Evolutionary conservation across 306 rosid species (phyloP).

Genomic region (Glycine tomentella): DNA sequence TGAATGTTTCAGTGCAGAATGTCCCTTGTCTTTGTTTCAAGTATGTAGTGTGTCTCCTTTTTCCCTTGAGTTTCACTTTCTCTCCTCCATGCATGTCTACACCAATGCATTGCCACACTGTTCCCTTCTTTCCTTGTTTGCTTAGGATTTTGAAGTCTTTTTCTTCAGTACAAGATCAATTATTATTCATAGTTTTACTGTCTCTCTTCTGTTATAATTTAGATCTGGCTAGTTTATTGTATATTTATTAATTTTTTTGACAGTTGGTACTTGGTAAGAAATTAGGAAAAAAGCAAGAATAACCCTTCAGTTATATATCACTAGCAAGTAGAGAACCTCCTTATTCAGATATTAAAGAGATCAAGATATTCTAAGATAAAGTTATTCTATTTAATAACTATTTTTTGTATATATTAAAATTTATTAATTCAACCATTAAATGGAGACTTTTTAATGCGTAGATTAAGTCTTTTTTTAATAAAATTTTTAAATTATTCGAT

Average conservation of each 20-base stretch:
- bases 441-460: too few species aligned
- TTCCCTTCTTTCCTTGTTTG: not conserved
- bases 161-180: not conserved
- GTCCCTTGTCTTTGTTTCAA: constrained; percentile 28
- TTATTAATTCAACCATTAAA: too few species aligned
- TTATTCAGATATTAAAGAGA: too few species aligned
- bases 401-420: too few species aligned
- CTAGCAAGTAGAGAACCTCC: too few species aligned
- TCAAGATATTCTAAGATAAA: too few species aligned
- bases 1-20: constrained; percentile 29
- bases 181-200: not conserved
- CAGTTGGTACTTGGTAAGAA: not conserved
- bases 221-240: not conserved
- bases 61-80: constrained; percentile 21
- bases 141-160: not conserved
- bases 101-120: not conserved
- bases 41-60: constrained; percentile 21
- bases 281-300: too few species aligned
- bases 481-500: too few species aligned
- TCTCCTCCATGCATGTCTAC: constrained; percentile 19
- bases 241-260: not conserved
- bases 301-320: not conserved
- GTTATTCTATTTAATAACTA: too few species aligned
- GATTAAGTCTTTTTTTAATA: too few species aligned
- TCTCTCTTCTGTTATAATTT: too few species aligned